These are phyloP conservation scores for Dothiorella sarmentorum DNA, from an alignment of 2,329 filamentous ascomycete genomes.

Conservation along the genomic window DNA sequence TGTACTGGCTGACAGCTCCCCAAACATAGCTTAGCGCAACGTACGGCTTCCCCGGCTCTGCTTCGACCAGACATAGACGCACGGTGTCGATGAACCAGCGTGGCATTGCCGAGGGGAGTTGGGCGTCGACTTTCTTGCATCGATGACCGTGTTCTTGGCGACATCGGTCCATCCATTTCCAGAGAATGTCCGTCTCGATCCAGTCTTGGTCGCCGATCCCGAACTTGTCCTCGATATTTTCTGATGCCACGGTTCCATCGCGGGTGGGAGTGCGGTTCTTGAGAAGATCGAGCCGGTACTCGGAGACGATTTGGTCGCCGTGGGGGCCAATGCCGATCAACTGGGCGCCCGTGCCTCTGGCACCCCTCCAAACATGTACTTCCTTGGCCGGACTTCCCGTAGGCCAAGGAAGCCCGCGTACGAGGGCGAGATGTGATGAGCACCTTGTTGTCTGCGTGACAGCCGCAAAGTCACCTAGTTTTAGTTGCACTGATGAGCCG, in stretches of 20 bases:
- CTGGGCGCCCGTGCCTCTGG: slow-evolving; percentile 2
- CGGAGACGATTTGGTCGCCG: slow-evolving; percentile 5
- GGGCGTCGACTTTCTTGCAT: neutral
- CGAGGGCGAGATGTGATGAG: neutral
- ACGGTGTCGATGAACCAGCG: slow-evolving; percentile 1
- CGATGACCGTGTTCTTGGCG: neutral
- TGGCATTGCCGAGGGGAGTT: neutral
- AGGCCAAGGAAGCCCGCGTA: neutral
- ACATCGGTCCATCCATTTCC: neutral
- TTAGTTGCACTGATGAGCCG: slow-evolving; percentile 4
- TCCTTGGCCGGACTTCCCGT: neutral
- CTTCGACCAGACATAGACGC: neutral
- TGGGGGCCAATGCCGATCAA: neutral
- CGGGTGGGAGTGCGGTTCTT: neutral
- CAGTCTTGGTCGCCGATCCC: neutral
- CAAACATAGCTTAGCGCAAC: slow-evolving; percentile 23
- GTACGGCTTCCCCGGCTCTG: slow-evolving; percentile 16
- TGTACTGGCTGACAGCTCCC: slow-evolving; percentile 19
- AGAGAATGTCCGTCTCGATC: neutral
- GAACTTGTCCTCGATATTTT: neutral
- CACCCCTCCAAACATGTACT: slow-evolving; percentile 1
- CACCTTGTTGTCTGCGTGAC: neutral
- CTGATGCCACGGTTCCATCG: no score
- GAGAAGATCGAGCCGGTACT: neutral
- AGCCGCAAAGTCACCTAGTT: neutral